Base-by-base conservation (phyloP, 495 filamentous ascomycete species). In the Daldinia concentrica region DNA sequence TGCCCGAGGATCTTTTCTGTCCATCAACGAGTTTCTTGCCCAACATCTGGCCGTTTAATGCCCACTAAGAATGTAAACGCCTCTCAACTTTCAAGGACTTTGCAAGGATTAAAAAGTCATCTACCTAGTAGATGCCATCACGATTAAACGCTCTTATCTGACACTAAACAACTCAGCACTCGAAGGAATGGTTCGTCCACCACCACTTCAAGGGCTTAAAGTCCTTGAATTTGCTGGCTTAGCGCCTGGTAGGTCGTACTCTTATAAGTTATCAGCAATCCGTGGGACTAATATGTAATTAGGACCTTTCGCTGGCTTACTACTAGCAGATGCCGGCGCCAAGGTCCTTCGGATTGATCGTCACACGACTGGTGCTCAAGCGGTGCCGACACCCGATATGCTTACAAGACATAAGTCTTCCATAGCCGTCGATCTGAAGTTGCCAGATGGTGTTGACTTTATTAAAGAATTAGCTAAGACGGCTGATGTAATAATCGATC, bases 201-300 rank as follows among this genome's bases (percentile, higher is more conserved):
- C 90, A 14, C 92, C 94, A 11, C 86, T 98, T 32, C 80, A 85
- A 8, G 92, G 91, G 52, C 81, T 95, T 66, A 90, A 90, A 62
- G 94, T 97, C 63, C 86, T 98, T 30, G 94, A 98, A 80, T 90
- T 98, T 68, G 94, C 92, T 22, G 93, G 94, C 12, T 84, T 98
- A 50, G 94, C 94, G 51, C 93, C 94, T 77, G 93, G 94, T 93
- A 83, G 43, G 76, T 51, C 62, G 6, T 48, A 57, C 54, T 37
- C 22, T 7, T 36, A 43, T 14, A 55, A 48, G 6, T 15, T 37
- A 58, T 9, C 4, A 15, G 26, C 27, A 11, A 51, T 17, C 34
- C 48, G 15, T 6, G 30, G 8, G 39, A 36, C 64, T 63, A 32
- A 64, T 55, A 72, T 55, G 60, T 58, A 68, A 41, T 9, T 60